Conservation (phyloP, 179 eudicot species). For the Silene noctiflora region DNA sequence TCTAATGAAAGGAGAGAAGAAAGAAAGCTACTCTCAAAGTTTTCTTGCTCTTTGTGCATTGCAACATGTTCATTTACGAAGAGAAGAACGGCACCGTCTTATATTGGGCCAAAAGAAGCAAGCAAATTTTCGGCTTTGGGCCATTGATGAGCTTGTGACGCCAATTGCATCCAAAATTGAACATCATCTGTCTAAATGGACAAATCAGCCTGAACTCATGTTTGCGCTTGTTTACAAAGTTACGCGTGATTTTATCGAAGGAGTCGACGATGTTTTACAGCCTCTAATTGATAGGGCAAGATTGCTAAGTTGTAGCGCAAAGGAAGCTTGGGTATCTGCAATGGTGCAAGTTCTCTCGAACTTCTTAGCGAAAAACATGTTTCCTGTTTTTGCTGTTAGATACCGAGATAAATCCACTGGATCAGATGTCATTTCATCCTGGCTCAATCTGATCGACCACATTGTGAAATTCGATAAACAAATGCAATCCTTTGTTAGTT, state of each 20-base stretch:
- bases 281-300: constrained; percentile 52
- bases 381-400: constrained; percentile 36
- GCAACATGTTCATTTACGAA: constrained; percentile 41
- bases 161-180: constrained; percentile 50
- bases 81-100: constrained; percentile 35
- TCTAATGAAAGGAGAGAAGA: constrained; percentile 45
- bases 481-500: constrained; percentile 37
- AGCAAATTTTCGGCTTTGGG: constrained; percentile 44
- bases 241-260: constrained; percentile 45
- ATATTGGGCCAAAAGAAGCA: constrained; percentile 30
- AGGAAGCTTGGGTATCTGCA: constrained; percentile 55
- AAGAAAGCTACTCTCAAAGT: constrained; percentile 45
- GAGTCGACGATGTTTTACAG: constrained; percentile 56
- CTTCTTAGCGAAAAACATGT: constrained; percentile 38
- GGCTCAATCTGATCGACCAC: constrained; percentile 50
- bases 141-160: constrained; percentile 49
- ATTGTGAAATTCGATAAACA: constrained; percentile 45
- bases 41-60: constrained; percentile 52
- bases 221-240: constrained; percentile 49
- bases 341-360: constrained; percentile 41
- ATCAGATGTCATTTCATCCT: constrained; percentile 35
- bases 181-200: constrained; percentile 48
- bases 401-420: constrained; percentile 34
- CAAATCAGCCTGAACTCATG: constrained; percentile 43
- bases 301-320: constrained; percentile 47